phyloP scores from a whole-genome alignment of 2,329 filamentous ascomycete species.

The Talaromyces rugulosus region DNA sequence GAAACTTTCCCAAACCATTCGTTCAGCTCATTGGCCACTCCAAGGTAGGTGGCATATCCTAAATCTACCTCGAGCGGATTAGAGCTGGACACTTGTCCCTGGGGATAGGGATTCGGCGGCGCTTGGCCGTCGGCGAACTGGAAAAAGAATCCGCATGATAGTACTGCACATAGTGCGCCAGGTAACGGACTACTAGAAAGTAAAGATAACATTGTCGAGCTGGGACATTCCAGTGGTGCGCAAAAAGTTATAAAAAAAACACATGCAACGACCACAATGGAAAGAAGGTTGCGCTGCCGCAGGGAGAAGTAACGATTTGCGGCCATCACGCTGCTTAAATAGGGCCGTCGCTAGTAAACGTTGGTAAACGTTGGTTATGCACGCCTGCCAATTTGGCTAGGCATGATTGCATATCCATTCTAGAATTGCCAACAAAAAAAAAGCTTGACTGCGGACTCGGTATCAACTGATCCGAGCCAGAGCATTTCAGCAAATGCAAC shows the following conservation, averaged over 20 bases:
- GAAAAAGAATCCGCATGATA: not conserved
- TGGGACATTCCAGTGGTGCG: not conserved
- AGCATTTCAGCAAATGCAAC: not conserved
- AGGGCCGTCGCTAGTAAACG: not conserved
- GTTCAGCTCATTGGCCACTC: conserved; percentile 41
- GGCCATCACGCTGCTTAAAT: not conserved
- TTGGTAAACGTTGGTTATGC: too few relatives aligned
- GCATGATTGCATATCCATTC: too few relatives aligned
- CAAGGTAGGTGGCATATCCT: conserved; percentile 45
- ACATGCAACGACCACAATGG: not conserved
- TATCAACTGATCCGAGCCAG: not conserved
- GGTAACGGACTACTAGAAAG: not conserved
- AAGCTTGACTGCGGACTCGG: not conserved
- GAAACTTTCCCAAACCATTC: conserved; percentile 41
- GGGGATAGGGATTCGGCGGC: conserved; percentile 5
- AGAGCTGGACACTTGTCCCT: not conserved
- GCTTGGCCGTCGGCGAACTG: not conserved
- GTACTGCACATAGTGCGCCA: not conserved
- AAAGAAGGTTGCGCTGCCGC: not conserved
- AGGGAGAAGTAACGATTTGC: not conserved
- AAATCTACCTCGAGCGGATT: conserved; percentile 36
- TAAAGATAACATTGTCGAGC: not conserved
- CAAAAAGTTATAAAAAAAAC: not conserved
- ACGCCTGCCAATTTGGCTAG: not conserved
- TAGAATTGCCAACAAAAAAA: not conserved